These are phyloP conservation scores for Trametes cubensis DNA, from an alignment of 768 basidiomycete genomes.

Conservation along the genomic window DNA sequence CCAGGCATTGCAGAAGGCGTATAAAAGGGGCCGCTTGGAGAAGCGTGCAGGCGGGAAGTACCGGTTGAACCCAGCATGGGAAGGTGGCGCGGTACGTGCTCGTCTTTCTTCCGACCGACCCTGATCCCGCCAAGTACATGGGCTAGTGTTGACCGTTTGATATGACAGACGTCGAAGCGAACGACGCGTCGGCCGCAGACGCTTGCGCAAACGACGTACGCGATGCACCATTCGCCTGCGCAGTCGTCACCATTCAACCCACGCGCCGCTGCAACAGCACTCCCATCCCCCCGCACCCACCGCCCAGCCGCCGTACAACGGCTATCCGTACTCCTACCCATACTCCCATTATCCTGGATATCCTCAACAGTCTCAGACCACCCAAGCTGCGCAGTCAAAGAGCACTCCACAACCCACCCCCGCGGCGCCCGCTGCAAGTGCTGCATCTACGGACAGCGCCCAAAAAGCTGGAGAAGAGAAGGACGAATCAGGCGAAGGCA, in stretches of 20 bases:
- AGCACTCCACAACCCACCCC: conserved; percentile 4
- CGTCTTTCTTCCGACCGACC: not conserved
- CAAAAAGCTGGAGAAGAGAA: conserved; percentile 16
- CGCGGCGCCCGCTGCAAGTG: not conserved
- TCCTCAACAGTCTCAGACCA: not conserved
- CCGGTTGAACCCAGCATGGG: conserved; percentile 74
- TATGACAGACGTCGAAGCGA: conserved; percentile 66
- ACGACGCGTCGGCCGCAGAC: conserved; percentile 83
- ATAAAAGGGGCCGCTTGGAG: conserved; percentile 76
- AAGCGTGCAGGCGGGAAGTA: conserved; percentile 78
- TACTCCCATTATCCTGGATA: conserved; percentile 20
- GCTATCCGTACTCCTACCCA: conserved; percentile 18
- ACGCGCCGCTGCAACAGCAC: conserved; percentile 47
- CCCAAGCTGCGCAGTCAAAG: conserved; percentile 9
- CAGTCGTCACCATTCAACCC: conserved; percentile 63
- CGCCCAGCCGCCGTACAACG: conserved; percentile 15
- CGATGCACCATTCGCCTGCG: conserved; percentile 26
- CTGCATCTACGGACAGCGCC: not conserved
- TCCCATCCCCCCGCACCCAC: conserved; percentile 25
- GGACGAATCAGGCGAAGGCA: conserved; percentile 36
- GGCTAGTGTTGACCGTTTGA: not conserved
- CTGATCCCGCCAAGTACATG: not conserved
- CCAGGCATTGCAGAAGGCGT: conserved; percentile 87
- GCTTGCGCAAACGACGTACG: conserved; percentile 33
- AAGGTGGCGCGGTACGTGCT: conserved; percentile 72